phyloP scores from a whole-genome alignment of 345 rosid genomes.

The Eutrema yunnanense region DNA sequence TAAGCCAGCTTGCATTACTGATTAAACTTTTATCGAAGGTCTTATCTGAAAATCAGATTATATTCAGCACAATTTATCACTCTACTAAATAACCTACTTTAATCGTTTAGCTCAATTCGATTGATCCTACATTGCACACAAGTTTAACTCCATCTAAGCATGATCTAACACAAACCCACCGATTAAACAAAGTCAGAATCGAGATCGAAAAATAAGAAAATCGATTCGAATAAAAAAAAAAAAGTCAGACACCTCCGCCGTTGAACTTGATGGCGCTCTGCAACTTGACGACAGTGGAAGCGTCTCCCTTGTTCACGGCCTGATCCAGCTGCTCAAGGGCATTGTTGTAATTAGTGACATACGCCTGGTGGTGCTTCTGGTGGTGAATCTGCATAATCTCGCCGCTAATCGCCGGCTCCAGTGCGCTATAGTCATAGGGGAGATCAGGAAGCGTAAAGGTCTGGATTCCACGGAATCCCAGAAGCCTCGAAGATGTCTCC shows the following conservation, averaged over 20 bases:
- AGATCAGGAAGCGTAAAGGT: slow-evolving; percentile 89
- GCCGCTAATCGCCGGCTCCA: slow-evolving; percentile 90
- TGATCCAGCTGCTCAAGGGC: slow-evolving; percentile 74
- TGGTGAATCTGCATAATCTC: slow-evolving; percentile 97
- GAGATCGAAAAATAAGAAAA: background rate
- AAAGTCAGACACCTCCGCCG: slow-evolving; percentile 64
- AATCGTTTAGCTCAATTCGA: background rate
- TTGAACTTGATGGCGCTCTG: slow-evolving; percentile 96
- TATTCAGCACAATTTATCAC: background rate
- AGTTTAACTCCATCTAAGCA: background rate
- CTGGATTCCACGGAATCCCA: slow-evolving; percentile 22
- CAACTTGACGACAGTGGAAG: slow-evolving; percentile 56
- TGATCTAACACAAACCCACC: background rate
- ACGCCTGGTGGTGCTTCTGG: slow-evolving; percentile 96
- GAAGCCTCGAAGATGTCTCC: slow-evolving; percentile 14
- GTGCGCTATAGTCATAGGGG: slow-evolving; percentile 73
- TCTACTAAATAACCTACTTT: background rate
- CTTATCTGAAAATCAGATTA: background rate
- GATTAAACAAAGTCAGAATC: background rate
- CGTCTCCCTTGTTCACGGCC: slow-evolving; percentile 59
- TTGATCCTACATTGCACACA: background rate
- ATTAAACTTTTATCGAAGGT: background rate
- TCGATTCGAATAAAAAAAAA: background rate
- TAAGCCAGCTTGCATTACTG: background rate
- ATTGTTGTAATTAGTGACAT: slow-evolving; percentile 83